Percentiles rank a stretch among this genome's conserved stretches.
These are phyloP conservation scores for Erodium maritimum DNA, from an alignment of 345 rosid genomes.

Conservation along the genomic window DNA sequence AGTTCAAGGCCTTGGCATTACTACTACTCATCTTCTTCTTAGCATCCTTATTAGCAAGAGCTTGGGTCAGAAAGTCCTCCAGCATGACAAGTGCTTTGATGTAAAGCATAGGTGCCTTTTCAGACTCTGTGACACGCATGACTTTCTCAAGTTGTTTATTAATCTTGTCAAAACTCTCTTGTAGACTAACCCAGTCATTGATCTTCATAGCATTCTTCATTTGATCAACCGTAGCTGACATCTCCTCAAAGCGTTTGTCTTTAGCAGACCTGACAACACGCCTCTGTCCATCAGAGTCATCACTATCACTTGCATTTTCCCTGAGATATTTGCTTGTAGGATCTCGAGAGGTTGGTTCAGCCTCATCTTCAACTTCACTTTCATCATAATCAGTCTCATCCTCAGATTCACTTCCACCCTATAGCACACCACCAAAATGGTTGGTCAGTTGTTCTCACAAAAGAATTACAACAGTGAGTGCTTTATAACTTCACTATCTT, in stretches of 20 bases:
- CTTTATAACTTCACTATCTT: background rate
- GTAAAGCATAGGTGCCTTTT: slow-evolving; percentile 52
- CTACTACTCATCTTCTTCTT: slow-evolving; percentile 96
- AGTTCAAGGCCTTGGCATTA: slow-evolving; percentile 91
- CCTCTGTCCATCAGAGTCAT: slow-evolving; percentile 50
- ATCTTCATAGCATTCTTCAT: slow-evolving; percentile 95
- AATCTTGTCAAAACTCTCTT: slow-evolving; percentile 75
- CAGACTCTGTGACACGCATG: slow-evolving; percentile 73
- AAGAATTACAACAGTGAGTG: background rate
- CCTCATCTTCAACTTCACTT: slow-evolving; percentile 33
- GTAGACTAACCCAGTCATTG: slow-evolving; percentile 88
- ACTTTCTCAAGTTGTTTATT: slow-evolving; percentile 96
- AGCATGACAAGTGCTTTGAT: slow-evolving; percentile 73
- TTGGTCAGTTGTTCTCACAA: too few species aligned
- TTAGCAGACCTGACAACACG: slow-evolving; percentile 77
- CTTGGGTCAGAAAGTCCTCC: slow-evolving; percentile 75
- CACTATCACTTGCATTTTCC: slow-evolving; percentile 52
- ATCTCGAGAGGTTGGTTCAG: slow-evolving; percentile 19
- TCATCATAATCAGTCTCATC: slow-evolving; percentile 40
- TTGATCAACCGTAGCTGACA: slow-evolving; percentile 56
- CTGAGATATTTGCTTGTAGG: slow-evolving; percentile 42
- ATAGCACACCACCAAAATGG: slow-evolving; percentile 91
- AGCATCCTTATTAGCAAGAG: slow-evolving; percentile 85
- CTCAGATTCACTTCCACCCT: slow-evolving; percentile 68
- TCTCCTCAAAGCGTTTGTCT: slow-evolving; percentile 86